Evolutionary conservation across 192 early-diverging fungal species (phyloP), one percentile per base, ranked within the genome.

Genomic region (Backusella psychrophila): DNA sequence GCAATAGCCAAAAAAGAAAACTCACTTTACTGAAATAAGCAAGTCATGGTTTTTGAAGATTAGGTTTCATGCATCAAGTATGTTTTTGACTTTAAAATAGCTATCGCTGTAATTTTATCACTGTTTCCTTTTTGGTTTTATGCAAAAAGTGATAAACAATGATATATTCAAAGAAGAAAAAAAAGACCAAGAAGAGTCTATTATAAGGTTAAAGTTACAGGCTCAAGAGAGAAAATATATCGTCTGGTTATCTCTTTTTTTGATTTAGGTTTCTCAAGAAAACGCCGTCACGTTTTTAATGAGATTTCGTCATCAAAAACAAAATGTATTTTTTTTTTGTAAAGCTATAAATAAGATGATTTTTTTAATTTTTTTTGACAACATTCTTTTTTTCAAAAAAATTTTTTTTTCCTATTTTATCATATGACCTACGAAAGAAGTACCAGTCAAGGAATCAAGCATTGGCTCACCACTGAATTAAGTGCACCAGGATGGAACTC

Each of bases 391-490:
- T 34, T 52, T 49, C n/a, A 41, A 39, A 71, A 26, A 69, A 38
- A 56, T 34, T 42, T 72, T 80, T 56, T 23, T 29, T 23, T 23
- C 23, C 21, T 23, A 21, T 35, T 35, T 52, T n/a, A 46, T 68
- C 21, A 67, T 44, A 69, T 56, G 70, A 74, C 72, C 39, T 77
- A 36, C 63, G 80, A 80, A 38, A 67, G 68, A 63, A 69, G 6
- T 15, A 69, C 75, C 14, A 65, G 68, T 35, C 67, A 77, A 70
- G 73, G 56, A 19, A 74, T 77, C 12, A 66, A 41, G 8, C 67
- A 65, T 3, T 81, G 76, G 72, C 72, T 81, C 14, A 52, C 17
- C 17, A 66, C 69, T 33, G 76, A 74, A 65, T 71, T 81, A 41
- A 63, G 66, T 21, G 7, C 42, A 35, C 66, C 44, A 29, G 76